Conservation (phyloP, 129 eudicot genomes). For the Centella asiatica region DNA sequence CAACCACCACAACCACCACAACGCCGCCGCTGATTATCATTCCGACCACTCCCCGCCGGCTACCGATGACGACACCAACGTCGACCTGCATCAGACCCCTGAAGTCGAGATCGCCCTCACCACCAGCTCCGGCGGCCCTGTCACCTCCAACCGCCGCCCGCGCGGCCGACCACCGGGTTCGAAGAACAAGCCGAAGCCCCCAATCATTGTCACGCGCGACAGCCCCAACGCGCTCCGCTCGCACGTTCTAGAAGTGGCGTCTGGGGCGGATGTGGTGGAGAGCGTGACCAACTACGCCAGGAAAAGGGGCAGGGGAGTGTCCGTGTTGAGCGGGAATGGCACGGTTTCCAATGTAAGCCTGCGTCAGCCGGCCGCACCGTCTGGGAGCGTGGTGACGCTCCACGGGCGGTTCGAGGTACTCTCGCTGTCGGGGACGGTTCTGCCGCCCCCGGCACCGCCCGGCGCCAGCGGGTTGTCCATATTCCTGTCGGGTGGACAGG, state of each 20-base stretch:
- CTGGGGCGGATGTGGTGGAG: conserved; percentile 48
- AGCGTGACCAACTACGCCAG: conserved; percentile 38
- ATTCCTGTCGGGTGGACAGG: conserved; percentile 54
- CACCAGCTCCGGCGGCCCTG: conserved; percentile 21
- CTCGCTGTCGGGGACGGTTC: conserved; percentile 45
- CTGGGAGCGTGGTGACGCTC: conserved; percentile 39
- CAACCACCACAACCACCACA: conserved; percentile 4
- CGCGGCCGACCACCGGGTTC: conserved; percentile 77
- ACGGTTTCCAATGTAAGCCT: conserved; percentile 42
- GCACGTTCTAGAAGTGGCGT: conserved; percentile 49
- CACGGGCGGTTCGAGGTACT: conserved; percentile 60
- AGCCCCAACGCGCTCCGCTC: conserved; percentile 53
- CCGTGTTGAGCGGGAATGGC: conserved; percentile 55
- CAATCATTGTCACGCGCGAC: conserved; percentile 50
- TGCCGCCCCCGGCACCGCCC: conserved; percentile 78
- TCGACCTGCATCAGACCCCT: neutral
- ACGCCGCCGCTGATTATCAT: no score
- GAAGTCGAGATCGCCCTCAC: conserved; percentile 1
- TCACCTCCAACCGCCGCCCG: conserved; percentile 35
- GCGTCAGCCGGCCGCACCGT: conserved; percentile 44
- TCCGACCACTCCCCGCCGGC: no score
- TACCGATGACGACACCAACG: conserved; percentile 2
- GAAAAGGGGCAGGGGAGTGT: conserved; percentile 63
- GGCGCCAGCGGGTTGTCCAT: conserved; percentile 49
- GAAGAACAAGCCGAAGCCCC: conserved; percentile 61